Percentiles rank a stretch among this genome's conserved stretches.
Conservation (phyloP, 495 filamentous ascomycete species). For the Terfezia claveryi region DNA sequence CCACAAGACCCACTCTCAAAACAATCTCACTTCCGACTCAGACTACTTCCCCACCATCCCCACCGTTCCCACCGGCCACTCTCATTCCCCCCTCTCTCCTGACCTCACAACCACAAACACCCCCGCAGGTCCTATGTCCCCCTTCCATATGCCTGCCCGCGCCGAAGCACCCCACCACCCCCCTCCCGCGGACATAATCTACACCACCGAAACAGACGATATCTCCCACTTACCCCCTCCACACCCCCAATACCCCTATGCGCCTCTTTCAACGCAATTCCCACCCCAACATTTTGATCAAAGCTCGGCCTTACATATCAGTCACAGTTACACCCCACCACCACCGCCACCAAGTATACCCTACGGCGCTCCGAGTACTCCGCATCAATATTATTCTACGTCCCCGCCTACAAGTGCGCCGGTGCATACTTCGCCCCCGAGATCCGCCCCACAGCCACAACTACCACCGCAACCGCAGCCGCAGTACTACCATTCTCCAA, state of each 20-base stretch:
- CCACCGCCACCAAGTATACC: neutral
- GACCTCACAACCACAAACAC: conserved; percentile 5
- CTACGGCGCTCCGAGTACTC: neutral
- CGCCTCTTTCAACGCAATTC: neutral
- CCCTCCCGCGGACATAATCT: neutral
- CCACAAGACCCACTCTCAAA: conserved; percentile 2
- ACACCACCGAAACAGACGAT: neutral
- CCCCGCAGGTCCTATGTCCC: neutral
- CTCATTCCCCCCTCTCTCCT: conserved; percentile 2
- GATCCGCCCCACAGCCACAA: neutral
- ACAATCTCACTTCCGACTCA: conserved; percentile 11
- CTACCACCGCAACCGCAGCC: conserved; percentile 2
- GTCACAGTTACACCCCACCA: neutral
- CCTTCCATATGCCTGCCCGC: too few species aligned
- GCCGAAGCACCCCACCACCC: neutral
- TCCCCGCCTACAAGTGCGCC: neutral
- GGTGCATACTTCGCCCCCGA: neutral
- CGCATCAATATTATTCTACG: neutral
- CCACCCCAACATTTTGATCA: neutral
- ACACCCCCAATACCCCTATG: neutral
- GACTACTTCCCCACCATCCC: conserved; percentile 17
- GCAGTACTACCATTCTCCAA: conserved; percentile 1
- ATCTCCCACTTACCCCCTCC: neutral
- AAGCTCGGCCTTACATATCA: neutral
- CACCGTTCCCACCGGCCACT: neutral